Conservation (phyloP, 495 filamentous ascomycete species). For the Trichoderma reesei region DNA sequence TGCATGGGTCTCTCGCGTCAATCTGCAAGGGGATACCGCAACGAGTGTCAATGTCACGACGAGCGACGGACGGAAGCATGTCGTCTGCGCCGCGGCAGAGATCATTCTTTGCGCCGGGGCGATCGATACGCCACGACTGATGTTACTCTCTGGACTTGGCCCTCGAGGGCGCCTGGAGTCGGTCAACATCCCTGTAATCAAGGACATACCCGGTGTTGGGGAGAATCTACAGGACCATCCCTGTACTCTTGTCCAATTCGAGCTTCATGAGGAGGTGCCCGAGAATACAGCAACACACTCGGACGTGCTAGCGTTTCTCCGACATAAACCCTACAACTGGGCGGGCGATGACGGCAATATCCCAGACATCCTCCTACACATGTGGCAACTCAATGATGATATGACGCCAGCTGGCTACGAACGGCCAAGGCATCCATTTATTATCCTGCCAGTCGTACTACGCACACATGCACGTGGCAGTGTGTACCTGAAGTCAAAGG, state of each 20-base stretch:
- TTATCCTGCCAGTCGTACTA: neutral
- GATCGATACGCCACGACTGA: too few species aligned
- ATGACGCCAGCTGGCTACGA: neutral
- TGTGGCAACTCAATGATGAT: neutral
- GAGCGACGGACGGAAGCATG: too few species aligned
- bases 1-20: too few species aligned
- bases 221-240: conserved; percentile 40
- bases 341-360: too few species aligned
- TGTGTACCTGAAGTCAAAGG: neutral
- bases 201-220: conserved; percentile 40
- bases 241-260: neutral
- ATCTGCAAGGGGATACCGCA: too few species aligned
- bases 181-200: conserved; percentile 30
- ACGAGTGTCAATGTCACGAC: too few species aligned
- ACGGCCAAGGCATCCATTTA: neutral
- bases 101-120: too few species aligned
- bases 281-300: too few species aligned
- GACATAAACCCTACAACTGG: neutral
- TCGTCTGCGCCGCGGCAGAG: too few species aligned
- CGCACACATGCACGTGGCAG: neutral
- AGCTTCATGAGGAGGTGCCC: neutral
- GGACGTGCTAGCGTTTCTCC: neutral
- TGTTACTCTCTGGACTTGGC: conserved; percentile 30
- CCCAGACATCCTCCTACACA: too few species aligned
- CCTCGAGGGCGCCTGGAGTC: conserved; percentile 29